Evolutionary conservation across 257 asterid species (phyloP).

Genomic region (Petunia secreta): DNA sequence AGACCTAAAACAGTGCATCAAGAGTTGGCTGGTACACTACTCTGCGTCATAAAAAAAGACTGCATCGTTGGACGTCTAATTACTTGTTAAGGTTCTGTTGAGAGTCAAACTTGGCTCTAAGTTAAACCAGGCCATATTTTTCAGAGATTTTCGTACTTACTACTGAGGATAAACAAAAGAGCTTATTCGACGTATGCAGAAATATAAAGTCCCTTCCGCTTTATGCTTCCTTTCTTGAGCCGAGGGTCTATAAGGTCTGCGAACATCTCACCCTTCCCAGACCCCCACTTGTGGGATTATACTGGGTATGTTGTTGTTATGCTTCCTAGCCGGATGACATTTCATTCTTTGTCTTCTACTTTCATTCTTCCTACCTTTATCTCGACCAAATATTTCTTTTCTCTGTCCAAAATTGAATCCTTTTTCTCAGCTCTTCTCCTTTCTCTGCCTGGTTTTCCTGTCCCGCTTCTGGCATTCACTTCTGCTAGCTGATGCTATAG

Average conservation of each 20-base stretch:
- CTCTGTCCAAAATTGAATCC: neutral
- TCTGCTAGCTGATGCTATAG: neutral
- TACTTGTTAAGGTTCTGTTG: neutral
- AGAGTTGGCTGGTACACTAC: neutral
- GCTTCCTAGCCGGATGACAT: neutral
- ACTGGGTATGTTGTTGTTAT: no score
- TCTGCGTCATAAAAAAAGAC: neutral
- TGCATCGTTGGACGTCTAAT: slow-evolving; percentile 11
- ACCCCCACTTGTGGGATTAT: no score
- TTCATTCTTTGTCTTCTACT: neutral
- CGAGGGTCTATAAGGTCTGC: no score
- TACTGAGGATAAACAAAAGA: slow-evolving; percentile 7
- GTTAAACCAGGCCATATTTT: neutral
- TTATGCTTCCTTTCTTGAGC: neutral
- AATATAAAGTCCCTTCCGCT: neutral
- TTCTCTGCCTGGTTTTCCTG: neutral
- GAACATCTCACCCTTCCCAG: no score
- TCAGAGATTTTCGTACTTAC: neutral
- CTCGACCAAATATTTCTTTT: neutral
- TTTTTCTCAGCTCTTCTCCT: neutral
- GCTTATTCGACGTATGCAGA: neutral
- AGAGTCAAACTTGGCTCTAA: slow-evolving; percentile 2
- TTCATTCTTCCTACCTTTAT: neutral
- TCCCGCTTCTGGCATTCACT: neutral
- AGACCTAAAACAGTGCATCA: slow-evolving; percentile 20